Percentiles rank a stretch among this genome's conserved stretches.
Conservation (phyloP, 768 basidiomycete genomes). For the Rhodotorula diobovata region DNA sequence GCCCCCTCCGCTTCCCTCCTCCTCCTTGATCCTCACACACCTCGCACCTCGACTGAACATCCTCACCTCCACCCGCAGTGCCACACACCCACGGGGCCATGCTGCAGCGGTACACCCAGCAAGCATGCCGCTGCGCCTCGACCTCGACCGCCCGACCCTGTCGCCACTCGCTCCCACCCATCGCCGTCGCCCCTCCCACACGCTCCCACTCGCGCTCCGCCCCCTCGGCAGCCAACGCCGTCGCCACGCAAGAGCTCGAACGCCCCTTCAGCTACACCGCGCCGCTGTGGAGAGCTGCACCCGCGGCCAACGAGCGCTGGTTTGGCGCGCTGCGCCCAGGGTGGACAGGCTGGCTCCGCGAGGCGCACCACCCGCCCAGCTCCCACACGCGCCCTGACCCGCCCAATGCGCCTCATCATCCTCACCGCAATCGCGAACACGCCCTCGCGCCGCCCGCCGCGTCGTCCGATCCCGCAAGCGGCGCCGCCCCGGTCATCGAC, state of each 20-base stretch:
- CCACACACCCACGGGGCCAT: neutral
- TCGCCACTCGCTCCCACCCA: constrained; percentile 4
- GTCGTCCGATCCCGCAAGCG: neutral
- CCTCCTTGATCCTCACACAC: neutral
- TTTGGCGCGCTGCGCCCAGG: constrained; percentile 1
- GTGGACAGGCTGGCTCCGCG: constrained; percentile 3
- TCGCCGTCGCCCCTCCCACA: too few relatives aligned
- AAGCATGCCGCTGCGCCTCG: constrained; percentile 28
- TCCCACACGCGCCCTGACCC: neutral
- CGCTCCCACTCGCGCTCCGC: neutral
- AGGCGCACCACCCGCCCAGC: neutral
- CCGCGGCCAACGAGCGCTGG: neutral
- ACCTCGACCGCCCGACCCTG: constrained; percentile 24
- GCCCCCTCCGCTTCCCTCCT: neutral
- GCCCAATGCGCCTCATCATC: too few relatives aligned
- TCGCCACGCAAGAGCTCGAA: neutral
- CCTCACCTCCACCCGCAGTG: neutral
- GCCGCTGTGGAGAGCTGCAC: neutral
- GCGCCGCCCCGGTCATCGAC: neutral
- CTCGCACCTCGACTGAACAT: neutral
- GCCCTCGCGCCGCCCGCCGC: too few relatives aligned
- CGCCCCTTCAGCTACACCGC: constrained; percentile 3
- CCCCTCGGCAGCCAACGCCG: neutral
- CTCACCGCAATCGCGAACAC: too few relatives aligned
- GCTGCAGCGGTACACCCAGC: neutral